These are phyloP conservation scores for Dictyostelium firmibasis DNA, from an alignment of 78 protist genomes.

Conservation along the genomic window DNA sequence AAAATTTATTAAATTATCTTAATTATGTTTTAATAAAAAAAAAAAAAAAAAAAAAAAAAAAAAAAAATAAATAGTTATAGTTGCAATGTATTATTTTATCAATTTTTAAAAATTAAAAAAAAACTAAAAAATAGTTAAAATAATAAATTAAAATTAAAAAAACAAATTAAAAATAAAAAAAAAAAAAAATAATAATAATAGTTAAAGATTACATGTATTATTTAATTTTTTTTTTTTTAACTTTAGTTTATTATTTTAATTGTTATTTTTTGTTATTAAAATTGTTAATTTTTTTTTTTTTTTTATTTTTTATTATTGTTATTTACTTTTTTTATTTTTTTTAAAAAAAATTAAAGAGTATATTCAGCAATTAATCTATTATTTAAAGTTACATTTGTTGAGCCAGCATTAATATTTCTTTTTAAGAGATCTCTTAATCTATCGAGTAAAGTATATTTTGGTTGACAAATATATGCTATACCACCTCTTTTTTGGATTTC, in stretches of 20 bases:
- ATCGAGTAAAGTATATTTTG: not conserved
- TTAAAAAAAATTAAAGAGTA: not conserved
- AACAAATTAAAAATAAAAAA: too few species aligned
- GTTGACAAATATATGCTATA: not conserved
- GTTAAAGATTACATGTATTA: too few species aligned
- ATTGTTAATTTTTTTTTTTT: not conserved
- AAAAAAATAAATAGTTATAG: too few species aligned
- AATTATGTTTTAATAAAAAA: too few species aligned
- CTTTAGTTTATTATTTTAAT: not conserved
- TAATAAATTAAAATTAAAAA: too few species aligned
- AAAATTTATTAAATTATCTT: too few species aligned
- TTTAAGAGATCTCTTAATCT: not conserved
- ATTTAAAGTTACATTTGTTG: not conserved
- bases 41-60: too few species aligned
- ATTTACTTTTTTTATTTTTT: not conserved
- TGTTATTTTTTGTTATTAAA: not conserved
- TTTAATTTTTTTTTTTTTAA: too few species aligned
- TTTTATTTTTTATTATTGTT: not conserved
- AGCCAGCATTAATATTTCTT: conserved; percentile 1
- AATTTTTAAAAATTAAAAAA: too few species aligned
- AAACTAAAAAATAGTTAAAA: too few species aligned
- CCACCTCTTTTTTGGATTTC: conserved; percentile 18
- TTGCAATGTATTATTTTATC: too few species aligned
- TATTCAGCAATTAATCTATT: not conserved
- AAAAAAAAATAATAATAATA: too few species aligned